These are phyloP conservation scores for Apiospora malaysiana DNA, from an alignment of 2,329 filamentous ascomycete genomes.

Conservation along the genomic window DNA sequence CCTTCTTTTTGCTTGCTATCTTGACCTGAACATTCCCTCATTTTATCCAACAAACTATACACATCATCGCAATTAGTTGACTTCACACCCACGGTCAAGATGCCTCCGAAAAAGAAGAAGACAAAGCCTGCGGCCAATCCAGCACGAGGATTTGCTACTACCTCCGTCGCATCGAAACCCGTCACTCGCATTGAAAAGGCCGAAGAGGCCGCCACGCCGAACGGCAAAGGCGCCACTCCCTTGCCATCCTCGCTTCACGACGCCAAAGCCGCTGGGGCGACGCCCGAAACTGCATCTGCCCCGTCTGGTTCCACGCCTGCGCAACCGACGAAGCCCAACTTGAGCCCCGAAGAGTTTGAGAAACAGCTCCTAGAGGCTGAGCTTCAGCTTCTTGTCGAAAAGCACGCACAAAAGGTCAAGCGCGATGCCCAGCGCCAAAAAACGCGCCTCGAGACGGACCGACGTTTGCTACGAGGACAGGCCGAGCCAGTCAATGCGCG, in stretches of 20 bases:
- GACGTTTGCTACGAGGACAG: conserved; percentile 79
- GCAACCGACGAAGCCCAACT: conserved; percentile 37
- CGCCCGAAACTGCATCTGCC: conserved; percentile 28
- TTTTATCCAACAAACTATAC: conserved; percentile 9
- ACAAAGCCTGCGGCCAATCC: conserved; percentile 89
- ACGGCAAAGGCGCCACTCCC: conserved; percentile 33
- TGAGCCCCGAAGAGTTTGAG: conserved; percentile 89
- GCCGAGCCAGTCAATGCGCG: conserved; percentile 73
- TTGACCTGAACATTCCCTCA: neutral
- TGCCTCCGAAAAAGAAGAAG: conserved; percentile 73
- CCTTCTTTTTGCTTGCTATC: conserved; percentile 2
- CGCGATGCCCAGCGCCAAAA: conserved; percentile 81
- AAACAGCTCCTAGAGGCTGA: conserved; percentile 88
- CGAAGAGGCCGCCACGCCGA: conserved; percentile 37
- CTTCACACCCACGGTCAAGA: neutral
- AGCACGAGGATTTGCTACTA: conserved; percentile 91
- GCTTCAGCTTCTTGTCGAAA: conserved; percentile 86
- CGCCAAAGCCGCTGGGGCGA: conserved; percentile 29
- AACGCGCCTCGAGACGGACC: conserved; percentile 81
- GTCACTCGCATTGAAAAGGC: conserved; percentile 41
- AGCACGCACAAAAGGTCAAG: conserved; percentile 77
- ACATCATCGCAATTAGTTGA: neutral
- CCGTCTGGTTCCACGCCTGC: conserved; percentile 40
- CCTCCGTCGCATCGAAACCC: conserved; percentile 84
- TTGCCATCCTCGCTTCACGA: conserved; percentile 38